Evolutionary conservation across 306 rosid genomes (phyloP).

Genomic region (Purshia tridentata): DNA sequence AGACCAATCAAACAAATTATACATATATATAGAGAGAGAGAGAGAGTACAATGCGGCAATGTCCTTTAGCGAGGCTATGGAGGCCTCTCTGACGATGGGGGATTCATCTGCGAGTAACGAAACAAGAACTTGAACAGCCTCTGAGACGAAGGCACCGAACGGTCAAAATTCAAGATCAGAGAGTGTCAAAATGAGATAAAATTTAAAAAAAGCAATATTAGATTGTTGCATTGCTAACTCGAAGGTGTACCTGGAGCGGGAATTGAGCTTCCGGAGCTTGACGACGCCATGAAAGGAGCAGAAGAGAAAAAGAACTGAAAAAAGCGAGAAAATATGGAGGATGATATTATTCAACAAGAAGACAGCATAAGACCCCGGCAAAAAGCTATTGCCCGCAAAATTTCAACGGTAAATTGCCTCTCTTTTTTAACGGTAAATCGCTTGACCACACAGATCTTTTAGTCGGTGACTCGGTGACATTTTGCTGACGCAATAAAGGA

Average conservation of each 20-base stretch:
- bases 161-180: slow-evolving; percentile 21
- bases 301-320: neutral
- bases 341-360: neutral
- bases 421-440: no score
- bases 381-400: neutral
- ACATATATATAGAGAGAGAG: neutral
- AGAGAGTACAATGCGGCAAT: slow-evolving; percentile 60
- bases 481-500: no score
- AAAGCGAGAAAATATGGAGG: neutral
- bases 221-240: neutral
- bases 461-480: no score
- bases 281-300: slow-evolving; percentile 59
- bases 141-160: slow-evolving; percentile 38
- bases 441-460: no score
- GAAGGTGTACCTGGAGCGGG: slow-evolving; percentile 64
- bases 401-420: slow-evolving; percentile 1
- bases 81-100: slow-evolving; percentile 65
- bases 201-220: neutral
- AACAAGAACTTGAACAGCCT: slow-evolving; percentile 84
- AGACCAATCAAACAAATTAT: no score
- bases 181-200: neutral
- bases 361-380: neutral
- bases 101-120: slow-evolving; percentile 81
- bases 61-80: slow-evolving; percentile 81
- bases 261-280: slow-evolving; percentile 47